Conservation (phyloP, 2,329 filamentous ascomycete genomes). For the Penicillium sp. region DNA sequence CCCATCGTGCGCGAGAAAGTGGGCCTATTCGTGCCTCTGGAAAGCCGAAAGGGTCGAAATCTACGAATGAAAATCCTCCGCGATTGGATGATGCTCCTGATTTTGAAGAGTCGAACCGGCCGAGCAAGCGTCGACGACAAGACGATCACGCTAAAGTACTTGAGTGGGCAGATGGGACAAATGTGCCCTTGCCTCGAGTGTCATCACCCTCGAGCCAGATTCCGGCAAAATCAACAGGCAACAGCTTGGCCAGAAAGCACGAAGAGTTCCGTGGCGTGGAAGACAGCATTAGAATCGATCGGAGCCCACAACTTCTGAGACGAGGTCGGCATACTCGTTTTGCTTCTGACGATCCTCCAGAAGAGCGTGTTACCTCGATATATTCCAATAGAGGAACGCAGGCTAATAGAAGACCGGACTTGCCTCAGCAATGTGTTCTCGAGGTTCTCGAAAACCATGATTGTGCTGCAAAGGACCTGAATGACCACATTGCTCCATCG, state of each 20-base stretch:
- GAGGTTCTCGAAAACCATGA: neutral
- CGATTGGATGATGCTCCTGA: conserved; percentile 12
- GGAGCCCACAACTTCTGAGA: conserved; percentile 1
- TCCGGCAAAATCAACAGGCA: neutral
- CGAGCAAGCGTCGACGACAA: conserved; percentile 31
- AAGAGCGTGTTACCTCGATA: conserved; percentile 25
- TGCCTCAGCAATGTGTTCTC: neutral
- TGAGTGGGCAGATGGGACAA: conserved; percentile 16
- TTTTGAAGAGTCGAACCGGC: conserved; percentile 21
- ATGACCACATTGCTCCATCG: neutral
- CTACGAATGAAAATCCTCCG: conserved; percentile 1
- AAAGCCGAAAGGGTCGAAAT: conserved; percentile 9
- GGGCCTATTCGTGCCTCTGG: conserved; percentile 33
- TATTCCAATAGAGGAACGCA: neutral
- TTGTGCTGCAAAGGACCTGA: neutral
- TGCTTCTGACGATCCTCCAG: conserved; percentile 12
- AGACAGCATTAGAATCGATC: conserved; percentile 6
- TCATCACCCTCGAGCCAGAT: neutral
- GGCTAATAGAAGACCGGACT: neutral
- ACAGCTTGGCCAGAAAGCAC: neutral
- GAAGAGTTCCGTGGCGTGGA: conserved; percentile 25
- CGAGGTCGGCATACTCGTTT: neutral
- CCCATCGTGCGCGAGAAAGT: conserved; percentile 27
- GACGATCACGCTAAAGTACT: conserved; percentile 9
- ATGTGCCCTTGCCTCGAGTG: neutral